phyloP scores from a whole-genome alignment of 2,329 filamentous ascomycete genomes.

The Aureobasidium leucospermi region DNA sequence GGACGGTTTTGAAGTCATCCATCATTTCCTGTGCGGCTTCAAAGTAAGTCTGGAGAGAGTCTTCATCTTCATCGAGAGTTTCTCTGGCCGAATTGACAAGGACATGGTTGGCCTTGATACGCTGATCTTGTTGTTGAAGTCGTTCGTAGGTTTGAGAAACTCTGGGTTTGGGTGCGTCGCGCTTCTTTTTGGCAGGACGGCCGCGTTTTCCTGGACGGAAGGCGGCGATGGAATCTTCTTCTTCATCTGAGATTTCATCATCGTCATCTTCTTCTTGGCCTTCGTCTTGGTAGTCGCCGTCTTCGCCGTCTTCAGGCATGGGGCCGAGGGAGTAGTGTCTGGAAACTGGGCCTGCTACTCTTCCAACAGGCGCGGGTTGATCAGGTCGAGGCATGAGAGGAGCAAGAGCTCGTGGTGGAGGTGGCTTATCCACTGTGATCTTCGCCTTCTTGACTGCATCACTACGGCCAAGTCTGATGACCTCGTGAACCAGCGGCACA shows the following conservation, averaged over 20 bases:
- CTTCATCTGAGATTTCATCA: background rate
- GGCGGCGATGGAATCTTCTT: background rate
- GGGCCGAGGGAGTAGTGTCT: background rate
- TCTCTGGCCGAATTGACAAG: slow-evolving; percentile 41
- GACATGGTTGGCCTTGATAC: slow-evolving; percentile 29
- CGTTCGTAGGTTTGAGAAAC: slow-evolving; percentile 7
- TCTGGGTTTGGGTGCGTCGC: background rate
- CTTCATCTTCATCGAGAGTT: slow-evolving; percentile 40
- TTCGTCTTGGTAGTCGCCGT: slow-evolving; percentile 4
- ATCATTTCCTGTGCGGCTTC: slow-evolving; percentile 52
- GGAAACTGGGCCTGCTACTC: background rate
- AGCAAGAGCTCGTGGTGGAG: background rate
- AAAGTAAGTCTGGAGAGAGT: slow-evolving; percentile 49
- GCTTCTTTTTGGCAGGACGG: background rate
- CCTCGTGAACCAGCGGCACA: slow-evolving; percentile 67
- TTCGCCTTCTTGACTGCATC: slow-evolving; percentile 38
- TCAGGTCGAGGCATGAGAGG: slow-evolving; percentile 4
- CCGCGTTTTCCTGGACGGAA: background rate
- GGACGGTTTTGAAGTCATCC: slow-evolving; percentile 53
- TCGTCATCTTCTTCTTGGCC: background rate
- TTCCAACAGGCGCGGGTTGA: background rate
- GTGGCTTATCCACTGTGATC: slow-evolving; percentile 18
- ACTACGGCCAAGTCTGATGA: slow-evolving; percentile 53
- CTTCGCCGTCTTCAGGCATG: background rate
- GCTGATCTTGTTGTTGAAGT: slow-evolving; percentile 12